Percentiles rank a stretch among this genome's conserved stretches.
Conservation (phyloP, 2,329 filamentous ascomycete species). For the Mycosphaerella sp. region DNA sequence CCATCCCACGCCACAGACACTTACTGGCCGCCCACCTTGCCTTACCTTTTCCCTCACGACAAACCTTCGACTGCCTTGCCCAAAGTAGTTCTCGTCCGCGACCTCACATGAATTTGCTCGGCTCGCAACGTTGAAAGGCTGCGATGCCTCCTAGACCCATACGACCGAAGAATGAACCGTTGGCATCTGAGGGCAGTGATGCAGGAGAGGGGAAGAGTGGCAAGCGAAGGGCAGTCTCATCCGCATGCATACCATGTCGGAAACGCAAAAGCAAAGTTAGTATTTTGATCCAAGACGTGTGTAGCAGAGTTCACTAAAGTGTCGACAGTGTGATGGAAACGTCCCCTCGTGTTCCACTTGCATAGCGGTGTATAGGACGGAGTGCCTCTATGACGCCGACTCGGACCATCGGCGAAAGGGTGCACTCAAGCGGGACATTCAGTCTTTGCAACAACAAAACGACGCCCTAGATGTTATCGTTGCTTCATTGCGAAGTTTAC, state of each 20-base stretch:
- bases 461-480: conserved; percentile 39
- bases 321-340: conserved; percentile 44
- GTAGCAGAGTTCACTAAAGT: not conserved
- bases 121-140: conserved; percentile 3
- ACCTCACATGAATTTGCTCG: conserved; percentile 5
- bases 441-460: conserved; percentile 34
- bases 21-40: conserved; percentile 6
- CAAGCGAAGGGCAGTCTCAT: conserved; percentile 36
- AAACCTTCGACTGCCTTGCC: too few relatives aligned
- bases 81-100: not conserved
- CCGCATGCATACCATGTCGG: conserved; percentile 46
- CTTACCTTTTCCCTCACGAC: conserved; percentile 1
- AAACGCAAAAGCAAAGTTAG: conserved; percentile 47
- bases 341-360: conserved; percentile 48
- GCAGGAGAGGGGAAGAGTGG: conserved; percentile 28
- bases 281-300: not conserved
- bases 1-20: conserved; percentile 12
- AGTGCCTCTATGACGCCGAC: conserved; percentile 47
- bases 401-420: conserved; percentile 44
- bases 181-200: conserved; percentile 20
- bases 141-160: conserved; percentile 32
- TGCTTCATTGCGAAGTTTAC: conserved; percentile 39
- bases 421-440: conserved; percentile 38
- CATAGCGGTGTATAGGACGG: conserved; percentile 46
- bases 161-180: conserved; percentile 31